Percentiles rank a stretch among this genome's conserved stretches.
These are phyloP conservation scores for Eucalyptus pauciflora DNA, from an alignment of 345 rosid genomes.

Conservation along the genomic window DNA sequence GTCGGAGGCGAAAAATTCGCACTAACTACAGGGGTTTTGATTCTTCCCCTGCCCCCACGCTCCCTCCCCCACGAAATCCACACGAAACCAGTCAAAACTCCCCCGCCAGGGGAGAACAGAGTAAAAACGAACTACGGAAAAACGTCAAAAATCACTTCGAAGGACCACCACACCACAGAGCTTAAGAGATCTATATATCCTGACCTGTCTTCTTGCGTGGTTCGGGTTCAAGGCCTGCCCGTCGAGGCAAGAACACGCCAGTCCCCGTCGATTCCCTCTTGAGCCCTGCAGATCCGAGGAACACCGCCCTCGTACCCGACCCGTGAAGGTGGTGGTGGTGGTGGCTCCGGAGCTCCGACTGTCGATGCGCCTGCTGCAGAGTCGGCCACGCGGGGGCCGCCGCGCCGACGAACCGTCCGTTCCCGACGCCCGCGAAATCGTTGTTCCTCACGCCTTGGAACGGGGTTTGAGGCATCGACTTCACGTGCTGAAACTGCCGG, in stretches of 20 bases:
- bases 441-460: background rate
- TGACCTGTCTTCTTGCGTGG: conserved; percentile 52
- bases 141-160: background rate
- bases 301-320: conserved; percentile 43
- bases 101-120: background rate
- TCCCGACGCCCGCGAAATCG: background rate
- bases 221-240: conserved; percentile 10
- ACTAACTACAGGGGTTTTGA: background rate
- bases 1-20: background rate
- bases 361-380: conserved; percentile 18
- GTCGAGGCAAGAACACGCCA: conserved; percentile 84
- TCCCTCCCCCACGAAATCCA: background rate
- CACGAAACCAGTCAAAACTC: background rate
- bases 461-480: background rate
- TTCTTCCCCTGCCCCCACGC: background rate
- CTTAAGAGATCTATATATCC: background rate
- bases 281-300: conserved; percentile 22
- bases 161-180: background rate
- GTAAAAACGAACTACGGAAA: background rate
- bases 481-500: background rate
- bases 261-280: conserved; percentile 69
- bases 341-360: background rate
- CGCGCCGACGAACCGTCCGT: conserved; percentile 33
- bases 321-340: background rate
- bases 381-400: conserved; percentile 50